Base-by-base conservation (phyloP, 1,139 yeast genomes). In the Debaryomyces singareniensis region DNA sequence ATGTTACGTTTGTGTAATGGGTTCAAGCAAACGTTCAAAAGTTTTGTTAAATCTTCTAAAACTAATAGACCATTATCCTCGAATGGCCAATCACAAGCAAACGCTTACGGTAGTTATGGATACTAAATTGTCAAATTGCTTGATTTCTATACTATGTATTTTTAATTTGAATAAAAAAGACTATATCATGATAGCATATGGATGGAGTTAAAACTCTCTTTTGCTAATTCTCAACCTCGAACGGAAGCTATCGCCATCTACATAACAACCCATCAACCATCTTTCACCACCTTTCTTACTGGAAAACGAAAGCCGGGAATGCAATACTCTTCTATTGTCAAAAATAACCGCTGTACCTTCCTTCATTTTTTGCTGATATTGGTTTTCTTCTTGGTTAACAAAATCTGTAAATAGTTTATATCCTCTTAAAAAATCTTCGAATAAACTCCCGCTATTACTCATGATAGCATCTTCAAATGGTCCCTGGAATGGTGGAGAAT, bases 1-100 rank as follows among this genome's bases (percentile, higher is more conserved):
- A 86, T 91, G 69, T 77, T 77, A 38, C 76, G 84, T 39, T 69
- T 91, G 47, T 84, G 96, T 61, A 91, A 91, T 49, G 99, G 98
- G 13, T 93, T 91, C 75, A 91, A 91, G 66, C 71, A 64, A 41
- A 62, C 69, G 10, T 65, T 61, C 49, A 66, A 66, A 52, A 54
- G 63, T 31, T 61, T 58, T 36, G 55, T 58, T 16, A 49, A 57
- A 18, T 36, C 51, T 18, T 32, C 46, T 9, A 46, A 44, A 16
- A 41, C 44, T 16, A 35, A 49, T 21, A 45, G 51, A 32, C 41
- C 47, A 20, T 37, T 36, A 14, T 35, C 42, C 7, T 29, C 33
- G 16, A 34, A 31, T 14, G 34, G 24, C 20, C 41, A 37, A 37
- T 35, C 47, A 5, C 48, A 43, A 34, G 42, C 47, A 16, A 32